Percentiles rank a stretch among this genome's conserved stretches.
Evolutionary conservation across 2,329 filamentous ascomycete species (phyloP).

Genomic region (Botrytis fragariae): DNA sequence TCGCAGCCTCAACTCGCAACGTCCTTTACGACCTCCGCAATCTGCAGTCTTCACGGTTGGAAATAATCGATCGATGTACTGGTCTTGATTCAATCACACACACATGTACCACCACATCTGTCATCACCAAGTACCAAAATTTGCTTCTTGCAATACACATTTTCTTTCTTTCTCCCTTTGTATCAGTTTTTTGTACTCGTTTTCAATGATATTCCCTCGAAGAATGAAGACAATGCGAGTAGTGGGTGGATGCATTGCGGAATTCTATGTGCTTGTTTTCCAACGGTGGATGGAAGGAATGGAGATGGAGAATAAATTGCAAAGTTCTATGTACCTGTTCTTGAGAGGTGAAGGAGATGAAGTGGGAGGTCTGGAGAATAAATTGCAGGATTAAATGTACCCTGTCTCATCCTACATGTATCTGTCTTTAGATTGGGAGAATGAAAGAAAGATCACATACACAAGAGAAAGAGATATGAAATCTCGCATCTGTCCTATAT

Average conservation of each 20-base stretch:
- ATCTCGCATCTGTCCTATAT: too few species aligned
- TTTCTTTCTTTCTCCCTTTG: background rate
- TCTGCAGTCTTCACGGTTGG: too few species aligned
- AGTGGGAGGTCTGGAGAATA: background rate
- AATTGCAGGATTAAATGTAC: background rate
- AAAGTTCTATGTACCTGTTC: background rate
- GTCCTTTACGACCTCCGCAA: too few species aligned
- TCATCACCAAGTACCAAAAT: background rate
- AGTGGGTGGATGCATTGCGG: background rate
- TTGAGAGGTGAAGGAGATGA: background rate
- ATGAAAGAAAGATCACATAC: background rate
- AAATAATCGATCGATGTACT: background rate
- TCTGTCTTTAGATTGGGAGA: background rate
- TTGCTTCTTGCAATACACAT: background rate
- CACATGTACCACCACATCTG: background rate
- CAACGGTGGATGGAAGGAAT: background rate
- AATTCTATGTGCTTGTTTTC: fast-evolving
- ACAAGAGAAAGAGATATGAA: background rate
- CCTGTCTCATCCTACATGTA: background rate
- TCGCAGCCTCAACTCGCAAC: too few species aligned
- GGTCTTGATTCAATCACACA: background rate
- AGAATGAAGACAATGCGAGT: fast-evolving
- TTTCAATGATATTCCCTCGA: background rate
- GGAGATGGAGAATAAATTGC: background rate
- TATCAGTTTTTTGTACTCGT: background rate